These are phyloP conservation scores for Tremella fuciformis DNA, from an alignment of 768 basidiomycete genomes.

Conservation along the genomic window DNA sequence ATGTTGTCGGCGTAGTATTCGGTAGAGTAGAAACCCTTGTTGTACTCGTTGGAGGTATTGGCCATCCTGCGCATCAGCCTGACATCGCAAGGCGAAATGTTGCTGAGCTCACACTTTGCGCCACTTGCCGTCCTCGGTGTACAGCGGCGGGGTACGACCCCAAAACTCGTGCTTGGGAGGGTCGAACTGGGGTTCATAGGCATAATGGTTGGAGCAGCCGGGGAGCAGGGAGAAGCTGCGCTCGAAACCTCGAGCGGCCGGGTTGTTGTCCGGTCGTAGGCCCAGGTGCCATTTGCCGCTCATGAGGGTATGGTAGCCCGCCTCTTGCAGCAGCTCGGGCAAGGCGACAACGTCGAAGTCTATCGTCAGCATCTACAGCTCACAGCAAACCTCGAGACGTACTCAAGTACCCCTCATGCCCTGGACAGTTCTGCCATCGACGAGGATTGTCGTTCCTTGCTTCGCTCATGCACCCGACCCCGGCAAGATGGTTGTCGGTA, in stretches of 20 bases:
- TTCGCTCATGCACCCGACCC: constrained; percentile 9
- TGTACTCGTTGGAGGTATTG: constrained; percentile 10
- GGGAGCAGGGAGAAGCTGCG: constrained; percentile 22
- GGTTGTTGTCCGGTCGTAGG: constrained; percentile 17
- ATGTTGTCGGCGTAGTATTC: constrained; percentile 16
- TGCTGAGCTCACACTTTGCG: constrained; percentile 1
- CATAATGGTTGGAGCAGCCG: constrained; percentile 23
- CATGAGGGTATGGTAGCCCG: constrained; percentile 23
- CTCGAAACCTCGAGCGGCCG: constrained; percentile 27
- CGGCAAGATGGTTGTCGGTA: constrained; percentile 19
- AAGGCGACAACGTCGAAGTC: constrained; percentile 24
- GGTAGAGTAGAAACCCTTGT: constrained; percentile 14
- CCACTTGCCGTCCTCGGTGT: constrained; percentile 10
- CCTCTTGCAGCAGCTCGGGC: constrained; percentile 26
- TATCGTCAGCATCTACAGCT: neutral
- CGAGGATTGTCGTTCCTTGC: neutral
- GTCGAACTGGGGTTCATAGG: constrained; percentile 11
- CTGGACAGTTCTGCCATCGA: constrained; percentile 10
- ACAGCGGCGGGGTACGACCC: constrained; percentile 5
- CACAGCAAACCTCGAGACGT: neutral
- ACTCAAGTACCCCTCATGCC: constrained; percentile 20
- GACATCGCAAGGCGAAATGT: too few species aligned
- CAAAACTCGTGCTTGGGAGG: constrained; percentile 1
- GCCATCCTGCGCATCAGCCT: neutral
- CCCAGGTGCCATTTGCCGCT: constrained; percentile 45